phyloP scores from a whole-genome alignment of 805 yeast species.

The Ogataea philodendri region DNA sequence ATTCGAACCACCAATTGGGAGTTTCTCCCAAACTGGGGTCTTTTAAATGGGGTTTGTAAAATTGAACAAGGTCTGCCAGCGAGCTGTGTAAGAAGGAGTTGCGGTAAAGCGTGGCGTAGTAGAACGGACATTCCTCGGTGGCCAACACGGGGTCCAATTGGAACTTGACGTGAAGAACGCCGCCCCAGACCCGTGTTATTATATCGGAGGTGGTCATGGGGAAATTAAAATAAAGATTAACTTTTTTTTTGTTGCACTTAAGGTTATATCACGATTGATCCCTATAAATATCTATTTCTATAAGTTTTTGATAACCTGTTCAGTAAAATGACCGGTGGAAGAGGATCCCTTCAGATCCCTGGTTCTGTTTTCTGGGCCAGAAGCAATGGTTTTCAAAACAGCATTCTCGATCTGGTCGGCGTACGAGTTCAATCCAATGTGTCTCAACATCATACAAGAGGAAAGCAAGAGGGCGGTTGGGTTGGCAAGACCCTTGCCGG shows the following conservation, averaged over 20 bases:
- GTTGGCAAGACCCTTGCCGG: slow-evolving; percentile 98
- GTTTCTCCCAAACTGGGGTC: slow-evolving; percentile 21
- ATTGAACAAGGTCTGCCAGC: slow-evolving; percentile 37
- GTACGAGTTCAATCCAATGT: slow-evolving; percentile 82
- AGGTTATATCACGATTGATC: slow-evolving; percentile 2
- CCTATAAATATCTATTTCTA: slow-evolving; percentile 29
- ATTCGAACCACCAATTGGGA: slow-evolving; percentile 61
- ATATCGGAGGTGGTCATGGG: slow-evolving; percentile 32
- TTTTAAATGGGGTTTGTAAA: slow-evolving; percentile 35
- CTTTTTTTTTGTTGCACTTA: background rate
- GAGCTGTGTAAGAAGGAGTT: slow-evolving; percentile 52
- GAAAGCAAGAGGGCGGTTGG: slow-evolving; percentile 96
- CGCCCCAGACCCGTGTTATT: slow-evolving; percentile 48
- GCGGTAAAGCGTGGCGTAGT: slow-evolving; percentile 34
- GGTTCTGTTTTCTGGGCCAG: slow-evolving; percentile 94
- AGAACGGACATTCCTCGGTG: slow-evolving; percentile 25
- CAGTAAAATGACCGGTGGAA: slow-evolving; percentile 83
- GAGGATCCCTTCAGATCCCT: slow-evolving; percentile 94
- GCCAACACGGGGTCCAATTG: slow-evolving; percentile 21
- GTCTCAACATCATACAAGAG: slow-evolving; percentile 98
- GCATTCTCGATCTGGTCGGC: slow-evolving; percentile 89
- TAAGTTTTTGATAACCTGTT: slow-evolving; percentile 80
- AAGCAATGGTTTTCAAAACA: slow-evolving; percentile 84
- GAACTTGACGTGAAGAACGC: slow-evolving; percentile 46
- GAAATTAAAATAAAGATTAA: background rate